Evolutionary conservation across 2,329 filamentous ascomycete genomes (phyloP), one percentile per base, ranked within the genome.

Genomic region (Xylaria sp.): DNA sequence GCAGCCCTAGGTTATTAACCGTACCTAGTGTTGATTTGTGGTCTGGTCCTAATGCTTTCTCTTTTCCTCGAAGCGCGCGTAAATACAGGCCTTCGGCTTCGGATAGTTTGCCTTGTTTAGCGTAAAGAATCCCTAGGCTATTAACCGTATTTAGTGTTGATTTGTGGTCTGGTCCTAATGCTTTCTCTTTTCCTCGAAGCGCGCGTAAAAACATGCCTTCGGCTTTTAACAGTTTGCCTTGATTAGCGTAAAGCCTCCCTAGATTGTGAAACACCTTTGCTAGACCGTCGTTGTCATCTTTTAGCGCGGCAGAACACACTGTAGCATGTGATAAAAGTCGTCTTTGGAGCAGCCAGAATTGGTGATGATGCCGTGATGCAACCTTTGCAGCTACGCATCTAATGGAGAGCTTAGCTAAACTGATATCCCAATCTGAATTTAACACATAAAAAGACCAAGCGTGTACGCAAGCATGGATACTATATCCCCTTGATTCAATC

Each of bases 151-250:
- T 3, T 28, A 28, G 28, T 28, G 28, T 28, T 2, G 28, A 28
- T 3, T 28, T 6, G 28, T 28, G 28, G 28, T 28, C 28, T 28
- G 28, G 28, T 28, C 28, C 28, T 4, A 4, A 6, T 4, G 5
- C 3, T 28, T 4, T 28, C 28, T 28, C 28, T 2, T 2, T 2
- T 6, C 28, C 28, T 28, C 28, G 28, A 5, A 80, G 70, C 58
- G 76, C 77, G 56, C 76, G 77, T 9, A 69, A 6, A 28, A 74
- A 79, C 73, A 79, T 79, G 1, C 31, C 6, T 33, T 33, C 31
- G 7, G 31, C 31, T 33, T 33, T 71, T 9, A 66, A 13, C 23
- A 76, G 61, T 51, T 72, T 75, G 67, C 75, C 76, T 67, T 77
- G 74, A 44, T 73, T 46, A 6, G 17, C 4, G 54, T 78, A 80